These are phyloP conservation scores for Triticum monococcum DNA, from an alignment of 176 grass and related monocot genomes.

Conservation along the genomic window DNA sequence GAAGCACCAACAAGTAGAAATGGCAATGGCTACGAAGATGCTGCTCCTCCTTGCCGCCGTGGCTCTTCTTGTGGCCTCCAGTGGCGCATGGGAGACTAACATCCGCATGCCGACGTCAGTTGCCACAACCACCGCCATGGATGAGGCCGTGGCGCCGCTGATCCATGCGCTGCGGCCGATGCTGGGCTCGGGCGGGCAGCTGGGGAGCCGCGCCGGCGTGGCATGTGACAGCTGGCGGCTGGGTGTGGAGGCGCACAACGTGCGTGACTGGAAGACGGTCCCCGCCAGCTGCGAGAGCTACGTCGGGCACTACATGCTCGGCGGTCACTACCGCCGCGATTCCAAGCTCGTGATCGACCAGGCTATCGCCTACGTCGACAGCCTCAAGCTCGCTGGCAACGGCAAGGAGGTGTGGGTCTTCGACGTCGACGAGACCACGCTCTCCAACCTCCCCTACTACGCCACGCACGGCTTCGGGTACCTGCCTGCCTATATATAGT, in stretches of 20 bases:
- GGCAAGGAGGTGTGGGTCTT: constrained; percentile 60
- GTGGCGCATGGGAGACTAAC: no score
- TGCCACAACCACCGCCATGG: no score
- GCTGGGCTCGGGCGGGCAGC: neutral
- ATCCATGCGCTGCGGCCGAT: neutral
- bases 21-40: neutral
- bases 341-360: constrained; percentile 31
- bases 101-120: no score
- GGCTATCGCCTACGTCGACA: constrained; percentile 28
- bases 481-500: no score
- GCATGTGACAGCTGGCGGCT: constrained; percentile 5
- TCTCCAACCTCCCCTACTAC: constrained; percentile 60
- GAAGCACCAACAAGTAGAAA: neutral
- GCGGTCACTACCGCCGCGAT: constrained; percentile 34
- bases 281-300: constrained; percentile 25
- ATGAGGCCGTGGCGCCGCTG: neutral
- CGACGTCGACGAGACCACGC: constrained; percentile 51
- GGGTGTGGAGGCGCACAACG: constrained; percentile 46
- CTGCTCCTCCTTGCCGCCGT: neutral
- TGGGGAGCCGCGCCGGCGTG: neutral
- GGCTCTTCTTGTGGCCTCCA: neutral
- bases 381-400: constrained; percentile 23
- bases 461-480: constrained; percentile 47
- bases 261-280: constrained; percentile 28
- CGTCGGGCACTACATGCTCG: constrained; percentile 50